Evolutionary conservation across 306 rosid genomes (phyloP).

Genomic region (Malus asiatica): DNA sequence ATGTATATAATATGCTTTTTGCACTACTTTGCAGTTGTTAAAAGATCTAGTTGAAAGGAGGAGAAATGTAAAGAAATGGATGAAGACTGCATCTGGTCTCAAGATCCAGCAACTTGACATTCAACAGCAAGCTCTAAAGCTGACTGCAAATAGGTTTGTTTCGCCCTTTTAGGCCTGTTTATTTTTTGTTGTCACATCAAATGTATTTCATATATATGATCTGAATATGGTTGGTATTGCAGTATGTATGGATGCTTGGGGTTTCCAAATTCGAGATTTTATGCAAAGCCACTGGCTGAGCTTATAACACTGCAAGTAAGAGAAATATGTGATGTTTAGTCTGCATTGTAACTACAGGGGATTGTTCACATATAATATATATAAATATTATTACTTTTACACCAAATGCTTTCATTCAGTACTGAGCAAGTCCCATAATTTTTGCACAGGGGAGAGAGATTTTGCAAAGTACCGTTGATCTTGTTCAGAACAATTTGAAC

Average conservation of each 20-base stretch:
- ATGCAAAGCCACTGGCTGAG: constrained; percentile 95
- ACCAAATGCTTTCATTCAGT: constrained; percentile 17
- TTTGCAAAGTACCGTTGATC: constrained; percentile 93
- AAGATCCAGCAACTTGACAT: constrained; percentile 82
- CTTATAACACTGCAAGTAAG: constrained; percentile 89
- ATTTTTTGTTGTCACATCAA: neutral
- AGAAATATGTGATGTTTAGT: constrained; percentile 9
- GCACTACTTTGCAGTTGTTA: constrained; percentile 47
- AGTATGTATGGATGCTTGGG: constrained; percentile 99
- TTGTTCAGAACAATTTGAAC: constrained; percentile 82
- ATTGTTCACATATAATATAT: neutral
- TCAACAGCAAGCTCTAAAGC: constrained; percentile 96
- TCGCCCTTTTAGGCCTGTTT: neutral
- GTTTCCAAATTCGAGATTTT: constrained; percentile 90
- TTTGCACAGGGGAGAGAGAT: constrained; percentile 87
- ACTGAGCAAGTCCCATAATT: constrained; percentile 14
- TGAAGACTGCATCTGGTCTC: constrained; percentile 82
- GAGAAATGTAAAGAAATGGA: constrained; percentile 70
- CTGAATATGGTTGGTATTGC: constrained; percentile 22
- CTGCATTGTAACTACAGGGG: neutral
- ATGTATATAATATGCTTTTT: neutral
- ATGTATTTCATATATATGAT: neutral
- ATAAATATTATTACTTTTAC: neutral
- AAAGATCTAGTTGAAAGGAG: constrained; percentile 76
- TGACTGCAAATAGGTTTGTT: constrained; percentile 87